A percentile compares a stretch with the other conserved stretches of the same genome.
Evolutionary conservation across 805 yeast species (phyloP).

Genomic region (Candida rishiriensis): DNA sequence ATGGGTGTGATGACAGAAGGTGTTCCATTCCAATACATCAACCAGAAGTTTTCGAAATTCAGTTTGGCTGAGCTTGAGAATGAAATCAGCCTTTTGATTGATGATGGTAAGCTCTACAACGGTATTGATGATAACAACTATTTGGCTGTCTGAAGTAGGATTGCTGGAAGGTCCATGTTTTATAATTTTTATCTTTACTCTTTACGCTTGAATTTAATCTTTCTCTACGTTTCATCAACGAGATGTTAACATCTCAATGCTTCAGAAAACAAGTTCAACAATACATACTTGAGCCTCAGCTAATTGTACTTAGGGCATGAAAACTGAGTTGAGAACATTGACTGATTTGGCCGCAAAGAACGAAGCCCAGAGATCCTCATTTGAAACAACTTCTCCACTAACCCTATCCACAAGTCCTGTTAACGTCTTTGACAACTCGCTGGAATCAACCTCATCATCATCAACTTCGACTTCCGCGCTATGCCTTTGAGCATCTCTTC

Average conservation of each 20-base stretch:
- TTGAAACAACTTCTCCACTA: slow-evolving; percentile 54
- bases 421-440: slow-evolving; percentile 49
- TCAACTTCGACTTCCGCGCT: slow-evolving; percentile 24
- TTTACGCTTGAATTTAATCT: neutral
- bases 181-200: slow-evolving; percentile 18
- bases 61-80: slow-evolving; percentile 44
- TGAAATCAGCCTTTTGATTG: slow-evolving; percentile 52
- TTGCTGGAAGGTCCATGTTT: slow-evolving; percentile 2
- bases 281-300: slow-evolving; percentile 16
- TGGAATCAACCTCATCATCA: slow-evolving; percentile 46
- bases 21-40: slow-evolving; percentile 61
- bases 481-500: slow-evolving; percentile 11
- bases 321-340: slow-evolving; percentile 11
- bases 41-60: slow-evolving; percentile 47
- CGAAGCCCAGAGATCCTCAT: slow-evolving; percentile 59
- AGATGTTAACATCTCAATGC: too few species aligned
- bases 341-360: slow-evolving; percentile 41
- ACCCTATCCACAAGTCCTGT: slow-evolving; percentile 43
- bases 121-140: slow-evolving; percentile 65
- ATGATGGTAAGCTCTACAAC: slow-evolving; percentile 63
- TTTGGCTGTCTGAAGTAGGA: slow-evolving; percentile 40
- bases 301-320: slow-evolving; percentile 1
- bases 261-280: slow-evolving; percentile 19
- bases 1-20: slow-evolving; percentile 66
- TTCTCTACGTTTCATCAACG: too few species aligned